phyloP scores from a whole-genome alignment of 352 stramenopile genomes.

The Phytophthora lateralis region DNA sequence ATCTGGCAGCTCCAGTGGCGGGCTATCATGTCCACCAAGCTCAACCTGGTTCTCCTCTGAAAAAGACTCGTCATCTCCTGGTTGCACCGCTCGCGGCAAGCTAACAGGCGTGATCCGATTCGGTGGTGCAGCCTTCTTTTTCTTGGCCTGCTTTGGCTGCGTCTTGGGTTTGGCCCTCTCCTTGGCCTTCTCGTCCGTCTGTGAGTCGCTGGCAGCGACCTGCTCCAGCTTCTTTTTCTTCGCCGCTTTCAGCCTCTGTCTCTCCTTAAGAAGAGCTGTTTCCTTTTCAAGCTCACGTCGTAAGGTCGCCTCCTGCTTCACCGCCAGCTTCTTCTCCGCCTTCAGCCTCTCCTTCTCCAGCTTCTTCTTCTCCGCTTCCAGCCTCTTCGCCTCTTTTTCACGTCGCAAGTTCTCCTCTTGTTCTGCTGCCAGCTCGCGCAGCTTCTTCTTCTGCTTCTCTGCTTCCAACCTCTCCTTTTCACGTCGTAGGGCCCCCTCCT shows the following conservation, averaged over 20 bases:
- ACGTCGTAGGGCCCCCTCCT: slow-evolving; percentile 4
- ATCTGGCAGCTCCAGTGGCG: slow-evolving; percentile 33
- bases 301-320: background rate
- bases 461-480: slow-evolving; percentile 10
- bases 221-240: slow-evolving; percentile 21
- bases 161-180: slow-evolving; percentile 15
- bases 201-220: slow-evolving; percentile 3
- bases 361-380: slow-evolving; percentile 1
- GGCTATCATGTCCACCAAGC: slow-evolving; percentile 23
- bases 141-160: slow-evolving; percentile 10
- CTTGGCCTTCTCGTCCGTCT: slow-evolving; percentile 24
- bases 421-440: no score
- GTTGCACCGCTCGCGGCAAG: slow-evolving; percentile 11
- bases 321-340: background rate
- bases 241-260: slow-evolving; percentile 3
- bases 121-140: slow-evolving; percentile 8
- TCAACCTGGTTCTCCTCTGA: slow-evolving; percentile 28
- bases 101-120: slow-evolving; percentile 29
- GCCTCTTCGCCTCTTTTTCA: slow-evolving; percentile 11
- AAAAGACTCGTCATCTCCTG: slow-evolving; percentile 15
- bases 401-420: background rate
- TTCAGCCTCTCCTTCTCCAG: background rate
- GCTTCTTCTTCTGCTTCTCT: slow-evolving; percentile 4
- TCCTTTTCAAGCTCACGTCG: background rate
- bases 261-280: background rate